Base-by-base conservation (phyloP, 2,329 filamentous ascomycete species). In the Pseudocercospora pini-densiflorae region DNA sequence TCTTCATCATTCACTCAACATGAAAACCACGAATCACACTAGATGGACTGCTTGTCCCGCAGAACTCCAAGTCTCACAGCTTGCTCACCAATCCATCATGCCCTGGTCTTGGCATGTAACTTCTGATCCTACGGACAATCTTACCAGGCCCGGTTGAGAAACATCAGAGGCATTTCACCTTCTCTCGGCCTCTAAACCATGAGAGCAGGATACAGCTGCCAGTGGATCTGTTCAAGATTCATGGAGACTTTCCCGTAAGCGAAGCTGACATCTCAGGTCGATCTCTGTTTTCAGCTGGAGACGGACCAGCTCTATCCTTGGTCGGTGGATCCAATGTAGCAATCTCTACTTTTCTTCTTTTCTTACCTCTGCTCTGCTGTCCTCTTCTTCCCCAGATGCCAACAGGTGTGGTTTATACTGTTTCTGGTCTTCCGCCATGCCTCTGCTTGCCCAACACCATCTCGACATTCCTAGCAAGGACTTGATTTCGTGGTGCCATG, bases 41-140 rank as follows among this genome's bases (percentile, higher is more conserved):
- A 8, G 29, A 31, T 31, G 9, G 5, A 31, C 9, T 31, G 5
- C 29, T 31, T 31, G 4, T 9, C 9, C 29, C 5, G 29, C 29
- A 31, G 29, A 1, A 4, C 9, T 31, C 9, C 8, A 8, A 31
- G 29, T 31, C 29, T 31, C 29, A 33, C 31, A 33, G 31, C 31
- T n/a, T 14, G 31, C 31, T 33, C 31, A 29, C 6, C 3, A 24
- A 55, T 29, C 16, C 16, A n/a, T 7, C 3, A 21, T 29, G 29
- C 53, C 53, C 53, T 55, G 53, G 53, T 55, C 53, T 55, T 55
- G 24, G 53, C 53, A 55, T 31, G 27, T 21, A 7, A 51, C 16
- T 6, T n/a, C 45, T 9, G 23, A 24, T 24, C 12, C 16, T 24
- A 24, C 27, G 21, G 24, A 55, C 27, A 5, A 23, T 27, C 23